A percentile compares a stretch with the other conserved stretches of the same genome.
Conservation (phyloP, 2,329 filamentous ascomycete species). For the Cladophialophora carrionii region DNA sequence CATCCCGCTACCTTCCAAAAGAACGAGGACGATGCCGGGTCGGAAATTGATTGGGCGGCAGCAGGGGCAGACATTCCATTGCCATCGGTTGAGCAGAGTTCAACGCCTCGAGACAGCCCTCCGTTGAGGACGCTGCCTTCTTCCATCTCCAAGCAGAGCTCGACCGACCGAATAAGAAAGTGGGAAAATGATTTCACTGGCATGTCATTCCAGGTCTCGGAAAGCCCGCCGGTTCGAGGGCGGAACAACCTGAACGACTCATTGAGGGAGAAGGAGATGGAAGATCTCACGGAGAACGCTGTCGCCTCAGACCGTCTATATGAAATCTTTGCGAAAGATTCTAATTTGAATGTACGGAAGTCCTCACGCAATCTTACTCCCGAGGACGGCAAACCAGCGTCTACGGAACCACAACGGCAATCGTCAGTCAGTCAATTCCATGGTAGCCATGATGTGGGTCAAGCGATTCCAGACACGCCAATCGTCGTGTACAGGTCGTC, state of each 20-base stretch:
- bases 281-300: conserved; percentile 33
- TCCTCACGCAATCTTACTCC: conserved; percentile 31
- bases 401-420: conserved; percentile 18
- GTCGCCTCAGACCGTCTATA: conserved; percentile 35
- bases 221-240: conserved; percentile 42
- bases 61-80: conserved; percentile 36
- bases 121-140: conserved; percentile 30
- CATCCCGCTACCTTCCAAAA: conserved; percentile 6
- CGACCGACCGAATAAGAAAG: conserved; percentile 36
- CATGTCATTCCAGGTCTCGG: conserved; percentile 41
- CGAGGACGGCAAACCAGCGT: conserved; percentile 25
- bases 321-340: conserved; percentile 35
- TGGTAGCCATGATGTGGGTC: conserved; percentile 35
- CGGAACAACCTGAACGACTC: conserved; percentile 33
- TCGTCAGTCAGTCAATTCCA: not conserved
- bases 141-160: conserved; percentile 28
- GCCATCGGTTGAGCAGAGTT: conserved; percentile 32
- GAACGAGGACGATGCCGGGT: conserved; percentile 16
- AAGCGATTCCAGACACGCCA: conserved; percentile 47
- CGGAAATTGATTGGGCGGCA: conserved; percentile 37
- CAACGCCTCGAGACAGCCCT: conserved; percentile 33
- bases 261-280: conserved; percentile 37
- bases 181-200: conserved; percentile 42
- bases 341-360: conserved; percentile 31
- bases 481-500: conserved; percentile 45